A percentile compares a stretch with the other conserved stretches of the same genome.
phyloP scores from a whole-genome alignment of 257 asterid genomes.

The Rubia yunnanensis region DNA sequence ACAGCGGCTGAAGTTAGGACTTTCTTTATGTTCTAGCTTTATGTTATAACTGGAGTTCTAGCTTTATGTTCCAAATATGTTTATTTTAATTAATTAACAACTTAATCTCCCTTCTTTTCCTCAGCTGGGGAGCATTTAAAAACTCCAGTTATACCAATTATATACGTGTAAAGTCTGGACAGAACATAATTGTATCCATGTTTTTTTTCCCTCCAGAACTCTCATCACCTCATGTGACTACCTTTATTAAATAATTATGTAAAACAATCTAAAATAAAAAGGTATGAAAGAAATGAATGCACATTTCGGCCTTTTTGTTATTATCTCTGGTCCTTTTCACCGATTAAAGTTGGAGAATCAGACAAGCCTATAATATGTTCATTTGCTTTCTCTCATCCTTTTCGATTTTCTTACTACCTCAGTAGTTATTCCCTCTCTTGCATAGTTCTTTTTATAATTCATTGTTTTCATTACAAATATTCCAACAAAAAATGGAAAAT shows the following conservation, averaged over 20 bases:
- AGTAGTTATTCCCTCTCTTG: too few species aligned
- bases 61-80: too few species aligned
- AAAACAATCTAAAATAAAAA: constrained; percentile 10
- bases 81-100: too few species aligned
- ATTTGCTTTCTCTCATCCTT: neutral
- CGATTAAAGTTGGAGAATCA: constrained; percentile 7
- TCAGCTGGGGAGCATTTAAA: neutral
- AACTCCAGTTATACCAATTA: neutral
- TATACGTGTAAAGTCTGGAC: constrained; percentile 21
- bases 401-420: too few species aligned
- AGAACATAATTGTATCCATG: constrained; percentile 30
- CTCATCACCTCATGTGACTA: constrained; percentile 34
- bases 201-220: constrained; percentile 17
- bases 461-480: too few species aligned
- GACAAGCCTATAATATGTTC: constrained; percentile 10
- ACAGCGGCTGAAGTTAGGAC: constrained; percentile 2
- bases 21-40: too few species aligned
- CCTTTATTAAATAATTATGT: constrained; percentile 26
- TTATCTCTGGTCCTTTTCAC: constrained; percentile 9
- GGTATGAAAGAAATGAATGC: neutral
- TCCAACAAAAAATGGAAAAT: too few species aligned
- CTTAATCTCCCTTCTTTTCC: neutral
- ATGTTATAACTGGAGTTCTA: too few species aligned
- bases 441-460: too few species aligned
- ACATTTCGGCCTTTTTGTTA: constrained; percentile 12